Evolutionary conservation across 257 asterid species (phyloP), one percentile per base, ranked within the genome.

Genomic region (Jaltomata sinuosa): DNA sequence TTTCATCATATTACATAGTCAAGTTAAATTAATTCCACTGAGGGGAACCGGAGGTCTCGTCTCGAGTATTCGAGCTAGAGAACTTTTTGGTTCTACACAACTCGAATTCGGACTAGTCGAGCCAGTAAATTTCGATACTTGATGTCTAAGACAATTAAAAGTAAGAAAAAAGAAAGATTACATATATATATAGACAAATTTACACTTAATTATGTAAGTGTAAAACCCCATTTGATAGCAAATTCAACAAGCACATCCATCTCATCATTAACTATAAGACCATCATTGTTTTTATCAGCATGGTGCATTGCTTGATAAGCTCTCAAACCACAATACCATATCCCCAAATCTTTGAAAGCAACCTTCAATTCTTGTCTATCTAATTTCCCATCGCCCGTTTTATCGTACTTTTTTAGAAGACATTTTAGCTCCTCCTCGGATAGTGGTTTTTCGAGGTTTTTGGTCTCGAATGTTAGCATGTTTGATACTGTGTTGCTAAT

Each of bases 241-340:
- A 3, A 76, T 29, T 76, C 42, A 29, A 76, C 81, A 15, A 76
- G 62, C n/a, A 10, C 81, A 27, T 27, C 81, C 81, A 27, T 76
- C 29, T 76, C 81, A 49, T 76, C 62, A 47, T 87, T 64, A 8
- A 27, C 32, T 18, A 87, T 74, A 16, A 54, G 21, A 3, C 89
- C 89, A 72, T 84, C 85, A 3, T 69, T 27, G 14, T 84, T 45
- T 3, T 57, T 78, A 59, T 84, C 85, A 7, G 84, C 89, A 50
- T 25, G 18, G 0, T 2, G 6, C 54, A 81, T 53, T 5, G 82
- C 81, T 7, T 68, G 57, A n/a, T 31, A 1, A 57, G 89, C 89
- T 74, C 83, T 81, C 86, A 86, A 78, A 4, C 84, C 53, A 8
- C 84, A 84, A 14, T 74, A 11, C 2, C 19, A 19, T 1, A 83